A percentile compares a stretch with the other conserved stretches of the same genome.
Conservation (phyloP, 768 basidiomycete genomes). For the Glaciozyma antarctica region DNA sequence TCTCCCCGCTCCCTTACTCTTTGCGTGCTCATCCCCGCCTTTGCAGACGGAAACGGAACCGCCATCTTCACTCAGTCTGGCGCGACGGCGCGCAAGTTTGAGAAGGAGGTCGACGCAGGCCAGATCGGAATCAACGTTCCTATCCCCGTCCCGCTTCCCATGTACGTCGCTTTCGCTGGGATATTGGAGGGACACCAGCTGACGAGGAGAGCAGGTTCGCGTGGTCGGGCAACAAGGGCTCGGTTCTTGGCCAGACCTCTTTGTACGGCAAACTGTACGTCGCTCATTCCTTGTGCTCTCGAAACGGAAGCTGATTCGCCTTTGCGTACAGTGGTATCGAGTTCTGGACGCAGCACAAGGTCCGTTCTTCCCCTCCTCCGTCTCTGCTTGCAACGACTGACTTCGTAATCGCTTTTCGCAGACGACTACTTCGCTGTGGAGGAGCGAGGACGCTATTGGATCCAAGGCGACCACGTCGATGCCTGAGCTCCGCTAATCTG, state of each 20-base stretch:
- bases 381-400: neutral
- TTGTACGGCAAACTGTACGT: slow-evolving; percentile 79
- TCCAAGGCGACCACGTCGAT: slow-evolving; percentile 38
- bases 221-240: slow-evolving; percentile 68
- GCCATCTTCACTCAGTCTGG: slow-evolving; percentile 95
- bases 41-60: slow-evolving; percentile 63
- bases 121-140: slow-evolving; percentile 70
- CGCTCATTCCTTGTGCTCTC: neutral
- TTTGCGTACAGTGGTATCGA: slow-evolving; percentile 55
- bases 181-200: no score
- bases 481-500: slow-evolving; percentile 34
- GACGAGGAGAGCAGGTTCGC: neutral
- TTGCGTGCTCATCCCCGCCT: neutral
- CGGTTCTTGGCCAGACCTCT: slow-evolving; percentile 45
- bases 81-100: slow-evolving; percentile 87
- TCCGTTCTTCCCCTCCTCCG: slow-evolving; percentile 17
- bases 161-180: slow-evolving; percentile 71
- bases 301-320: neutral
- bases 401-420: neutral
- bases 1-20: neutral
- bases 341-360: slow-evolving; percentile 93
- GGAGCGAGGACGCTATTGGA: slow-evolving; percentile 52
- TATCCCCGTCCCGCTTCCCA: slow-evolving; percentile 61
- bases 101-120: slow-evolving; percentile 65
- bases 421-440: slow-evolving; percentile 76